Evolutionary conservation across 805 yeast genomes (phyloP).

Genomic region (Myxozyma melibiosi): DNA sequence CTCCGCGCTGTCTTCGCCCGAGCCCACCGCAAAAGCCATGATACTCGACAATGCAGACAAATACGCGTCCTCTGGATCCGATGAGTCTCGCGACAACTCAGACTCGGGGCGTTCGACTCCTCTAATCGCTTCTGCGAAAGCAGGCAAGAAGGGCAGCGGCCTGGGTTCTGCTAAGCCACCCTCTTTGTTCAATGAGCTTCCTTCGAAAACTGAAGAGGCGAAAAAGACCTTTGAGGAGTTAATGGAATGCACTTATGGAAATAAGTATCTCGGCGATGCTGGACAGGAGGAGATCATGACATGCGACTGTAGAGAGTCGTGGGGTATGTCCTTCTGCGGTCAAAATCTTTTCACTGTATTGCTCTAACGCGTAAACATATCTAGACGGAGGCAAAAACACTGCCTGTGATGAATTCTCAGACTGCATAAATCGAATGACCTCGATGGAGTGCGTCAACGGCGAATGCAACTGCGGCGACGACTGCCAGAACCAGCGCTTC

Average conservation of each 20-base stretch:
- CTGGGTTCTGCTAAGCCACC: conserved; percentile 8
- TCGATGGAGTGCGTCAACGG: conserved; percentile 86
- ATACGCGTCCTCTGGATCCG: too few species aligned
- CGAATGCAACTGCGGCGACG: conserved; percentile 69
- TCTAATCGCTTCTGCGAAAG: neutral
- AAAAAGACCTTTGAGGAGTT: conserved; percentile 57
- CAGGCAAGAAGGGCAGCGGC: conserved; percentile 1
- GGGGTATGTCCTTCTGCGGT: conserved; percentile 21
- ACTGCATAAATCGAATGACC: conserved; percentile 89
- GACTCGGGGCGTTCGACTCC: too few species aligned
- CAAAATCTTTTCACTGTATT: neutral
- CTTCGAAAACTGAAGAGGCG: conserved; percentile 73
- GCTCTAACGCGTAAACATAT: too few species aligned
- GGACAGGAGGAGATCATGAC: conserved; percentile 83
- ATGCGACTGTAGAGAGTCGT: conserved; percentile 77
- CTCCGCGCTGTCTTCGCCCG: too few species aligned
- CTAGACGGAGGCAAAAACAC: conserved; percentile 47
- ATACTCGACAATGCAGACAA: too few species aligned
- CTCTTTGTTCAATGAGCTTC: conserved; percentile 37
- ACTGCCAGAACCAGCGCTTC: conserved; percentile 86
- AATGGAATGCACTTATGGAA: conserved; percentile 62
- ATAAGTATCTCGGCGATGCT: conserved; percentile 64
- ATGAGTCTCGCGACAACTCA: too few species aligned
- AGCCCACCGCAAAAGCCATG: too few species aligned
- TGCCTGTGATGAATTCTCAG: conserved; percentile 85